Base-by-base conservation (phyloP, 2,329 filamentous ascomycete genomes). In the Davidsoniella virescens region DNA sequence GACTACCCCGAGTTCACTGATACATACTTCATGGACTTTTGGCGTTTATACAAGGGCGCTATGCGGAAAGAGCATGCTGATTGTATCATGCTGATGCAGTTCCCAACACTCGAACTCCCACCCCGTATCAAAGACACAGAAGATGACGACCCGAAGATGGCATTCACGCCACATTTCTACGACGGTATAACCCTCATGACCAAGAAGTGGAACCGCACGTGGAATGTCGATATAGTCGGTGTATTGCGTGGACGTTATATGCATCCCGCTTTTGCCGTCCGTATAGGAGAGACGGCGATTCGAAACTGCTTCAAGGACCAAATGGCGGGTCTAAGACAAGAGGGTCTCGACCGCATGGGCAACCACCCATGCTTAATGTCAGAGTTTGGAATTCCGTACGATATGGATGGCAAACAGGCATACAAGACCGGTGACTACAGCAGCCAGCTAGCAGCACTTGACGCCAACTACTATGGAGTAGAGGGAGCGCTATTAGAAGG, bases 191-290 rank as follows among this genome's bases (percentile, higher is more conserved):
- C 92, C 0, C 71, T 98, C 3, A 84, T 98, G 75, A 96, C 87
- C 10, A 98, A 98, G 67, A 94, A 94, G 64, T 98, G 92, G 92
- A 98, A 96, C 61, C 83, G 88, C 38, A 80, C 83, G 14, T 98
- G 92, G 84, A 98, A 98, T 57, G 84, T 98, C 6, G 92, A 98
- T 62, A 86, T 98, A 4, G 79, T 98, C 47, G 92, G 92, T 2
- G 77, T 98, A 12, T 70, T 98, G 41, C 82, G 92, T 43, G 92
- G 92, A 10, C 82, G 82, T 56, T 98, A 98, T 60, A 71, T 84
- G 56, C 84, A 82, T 18, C 92, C 92, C 10, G 86, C 86, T 0
- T 90, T 98, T 61, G 92, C 87, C 3, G 82, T 98, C 62, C 92
- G 88, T 60, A 71, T 98, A 44, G 92, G 92, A 44, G 90, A 96